Evolutionary conservation across 345 rosid genomes (phyloP), one percentile per base, ranked within the genome.

Genomic region (Punica granatum): DNA sequence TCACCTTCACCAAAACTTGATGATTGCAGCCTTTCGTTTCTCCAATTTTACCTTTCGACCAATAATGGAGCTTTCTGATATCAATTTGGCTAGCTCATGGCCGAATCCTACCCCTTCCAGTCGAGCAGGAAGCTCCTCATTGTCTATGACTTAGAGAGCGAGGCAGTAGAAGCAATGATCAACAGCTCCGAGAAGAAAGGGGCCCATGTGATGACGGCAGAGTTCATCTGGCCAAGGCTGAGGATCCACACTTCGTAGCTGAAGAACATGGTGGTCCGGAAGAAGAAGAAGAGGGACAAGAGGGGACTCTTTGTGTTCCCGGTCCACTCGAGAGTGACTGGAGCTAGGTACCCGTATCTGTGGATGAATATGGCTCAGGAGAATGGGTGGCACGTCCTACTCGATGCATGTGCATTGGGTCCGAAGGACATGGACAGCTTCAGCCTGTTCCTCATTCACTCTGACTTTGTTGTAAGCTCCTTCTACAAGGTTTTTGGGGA

Each of bases 351-450:
- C 83, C 98, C 96, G 14, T 93, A 88, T 71, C 77, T 86, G 5
- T 93, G 98, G 98, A 83, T 93, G 94, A 86, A 73, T 54, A 81
- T 81, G 51, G 96, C 98, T 6, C 90, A 86, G 77, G 97, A 90
- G 78, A 93, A 90, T 56, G 92, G 83, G 4, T 93, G 98, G 98
- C 97, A 90, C 72, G 82, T 85, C 39, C 69, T 93, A 85, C 78
- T 93, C 33, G 98, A 93, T 77, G 96, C 97, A 30, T 90, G 98
- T 61, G 93, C 90, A 19, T 72, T 93, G 70, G 96, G 96, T 21
- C 96, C 98, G 15, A 90, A 93, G 67, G 97, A 93, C 81, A 93
- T 90, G 98, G 87, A 87, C 69, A 87, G 96, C 80, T 89, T 93
- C 12, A 97, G 90, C 60, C 92, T 90, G 26, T 89, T 94, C n/a